Base-by-base conservation (phyloP, 2,329 filamentous ascomycete genomes). In the Penicillium paneum region DNA sequence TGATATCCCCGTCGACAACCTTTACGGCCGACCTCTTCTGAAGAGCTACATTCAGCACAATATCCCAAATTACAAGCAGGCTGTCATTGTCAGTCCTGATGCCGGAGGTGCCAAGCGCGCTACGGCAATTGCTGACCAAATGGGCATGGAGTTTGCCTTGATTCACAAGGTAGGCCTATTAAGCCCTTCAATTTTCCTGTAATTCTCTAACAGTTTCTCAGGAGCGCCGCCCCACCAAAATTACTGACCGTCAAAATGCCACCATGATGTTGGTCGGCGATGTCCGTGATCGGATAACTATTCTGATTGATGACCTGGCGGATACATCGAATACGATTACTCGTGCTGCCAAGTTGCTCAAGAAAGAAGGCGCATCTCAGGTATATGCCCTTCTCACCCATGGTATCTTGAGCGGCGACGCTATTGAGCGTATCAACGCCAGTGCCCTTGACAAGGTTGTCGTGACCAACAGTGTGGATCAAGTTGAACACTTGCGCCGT, bases 301-400 rank as follows among this genome's bases (percentile, higher is more conserved):
- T 99, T 66, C 80, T 99, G 56, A 85, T 99, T 60, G 94, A 99
- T 72, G 94, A 99, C 73, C 80, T 99, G 66, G 90, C 90, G 19
- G 94, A 99, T 72, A 99, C 94, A 1, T 94, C 89, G 52, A 97
- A 97, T 76, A 99, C 94, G 35, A 96, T 97, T 65, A 97, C 93
- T 0, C 85, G 94, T 57, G 94, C 94, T 8, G 94, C 94, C 29
- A 97, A 97, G 78, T 82, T 97, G n/a, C 79, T 97, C 62, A 97
- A 97, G 79, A 93, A 91, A 67, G 91, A 97, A 75, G 85, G 85
- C 32, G 94, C 94, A n/a, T 88, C 86, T 34, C 86, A 86, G 62
- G 91, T 97, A 42, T 96, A 92, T 71, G 94, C 94, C 7, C 81
- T 99, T 49, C 83, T 99, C 63, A 97, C 94, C 5, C 94, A 99